phyloP scores from a whole-genome alignment of 2,329 filamentous ascomycete species.

The Aplosporella prunicola region DNA sequence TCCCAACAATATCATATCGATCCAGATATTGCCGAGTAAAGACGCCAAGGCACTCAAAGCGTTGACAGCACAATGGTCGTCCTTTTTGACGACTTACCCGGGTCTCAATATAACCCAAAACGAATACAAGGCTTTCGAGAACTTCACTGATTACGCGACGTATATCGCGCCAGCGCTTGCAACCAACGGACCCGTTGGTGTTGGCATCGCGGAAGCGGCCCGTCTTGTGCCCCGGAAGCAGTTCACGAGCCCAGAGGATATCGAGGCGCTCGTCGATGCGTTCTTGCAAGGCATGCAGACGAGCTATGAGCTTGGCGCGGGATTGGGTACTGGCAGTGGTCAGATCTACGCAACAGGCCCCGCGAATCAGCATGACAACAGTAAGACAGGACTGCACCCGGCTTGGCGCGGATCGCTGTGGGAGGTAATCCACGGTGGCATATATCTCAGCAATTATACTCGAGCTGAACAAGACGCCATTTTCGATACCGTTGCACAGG shows the following conservation, averaged over 20 bases:
- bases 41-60: conserved; percentile 17
- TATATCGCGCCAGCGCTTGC: conserved; percentile 22
- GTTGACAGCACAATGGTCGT: conserved; percentile 21
- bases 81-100: conserved; percentile 22
- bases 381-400: conserved; percentile 22
- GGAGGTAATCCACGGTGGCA: conserved; percentile 25
- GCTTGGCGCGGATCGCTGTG: conserved; percentile 23
- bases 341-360: conserved; percentile 28
- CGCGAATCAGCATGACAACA: conserved; percentile 20
- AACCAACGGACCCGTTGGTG: conserved; percentile 24
- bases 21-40: conserved; percentile 22
- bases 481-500: conserved; percentile 21
- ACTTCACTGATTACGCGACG: conserved; percentile 22
- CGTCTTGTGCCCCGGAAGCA: conserved; percentile 24
- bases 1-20: conserved; percentile 19
- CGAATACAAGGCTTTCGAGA: conserved; percentile 20
- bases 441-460: conserved; percentile 20
- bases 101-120: conserved; percentile 24
- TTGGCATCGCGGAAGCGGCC: conserved; percentile 23
- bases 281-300: conserved; percentile 15
- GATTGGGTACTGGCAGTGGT: neutral
- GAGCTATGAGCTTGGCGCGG: conserved; percentile 18
- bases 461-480: conserved; percentile 14
- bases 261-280: conserved; percentile 18
- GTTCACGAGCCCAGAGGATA: conserved; percentile 17